Evolutionary conservation across 805 yeast species (phyloP).

Genomic region (Saccharomycopsis sp.): DNA sequence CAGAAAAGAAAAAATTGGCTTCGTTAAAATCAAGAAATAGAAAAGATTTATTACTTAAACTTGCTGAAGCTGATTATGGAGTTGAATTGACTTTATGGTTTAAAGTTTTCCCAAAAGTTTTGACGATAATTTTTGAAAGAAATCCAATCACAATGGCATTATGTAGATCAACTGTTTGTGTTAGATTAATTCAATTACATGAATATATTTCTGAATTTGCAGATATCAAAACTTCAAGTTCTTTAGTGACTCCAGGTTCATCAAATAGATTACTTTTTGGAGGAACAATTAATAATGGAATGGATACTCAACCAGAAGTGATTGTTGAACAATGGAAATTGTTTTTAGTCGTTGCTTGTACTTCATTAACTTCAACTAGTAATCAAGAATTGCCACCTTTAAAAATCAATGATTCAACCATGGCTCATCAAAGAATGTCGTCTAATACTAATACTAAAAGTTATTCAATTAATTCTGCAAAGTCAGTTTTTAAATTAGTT

Average conservation of each 20-base stretch:
- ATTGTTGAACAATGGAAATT: constrained; percentile 82
- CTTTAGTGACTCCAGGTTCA: constrained; percentile 6
- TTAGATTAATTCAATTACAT: constrained; percentile 76
- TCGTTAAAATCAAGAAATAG: constrained; percentile 48
- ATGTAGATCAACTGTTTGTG: constrained; percentile 84
- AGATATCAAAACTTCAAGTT: constrained; percentile 25
- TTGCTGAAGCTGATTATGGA: constrained; percentile 89
- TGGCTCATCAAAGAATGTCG: constrained; percentile 1
- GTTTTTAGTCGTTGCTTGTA: constrained; percentile 82
- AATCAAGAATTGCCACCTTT: constrained; percentile 64
- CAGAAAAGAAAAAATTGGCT: constrained; percentile 65
- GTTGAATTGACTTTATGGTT: constrained; percentile 97
- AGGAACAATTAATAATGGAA: not conserved
- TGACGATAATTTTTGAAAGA: constrained; percentile 59
- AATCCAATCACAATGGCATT: constrained; percentile 93
- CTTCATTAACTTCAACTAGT: constrained; percentile 79
- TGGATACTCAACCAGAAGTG: constrained; percentile 48
- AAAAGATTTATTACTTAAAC: constrained; percentile 55
- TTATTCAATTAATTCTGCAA: constrained; percentile 87
- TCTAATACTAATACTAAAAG: constrained; percentile 26
- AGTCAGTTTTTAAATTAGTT: constrained; percentile 79
- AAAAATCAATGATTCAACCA: constrained; percentile 27
- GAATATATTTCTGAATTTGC: constrained; percentile 53
- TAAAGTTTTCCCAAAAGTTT: constrained; percentile 66
- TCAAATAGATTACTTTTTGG: constrained; percentile 15